Evolutionary conservation across 441 rosid species (phyloP).

Genomic region (Raphanus hybrid): DNA sequence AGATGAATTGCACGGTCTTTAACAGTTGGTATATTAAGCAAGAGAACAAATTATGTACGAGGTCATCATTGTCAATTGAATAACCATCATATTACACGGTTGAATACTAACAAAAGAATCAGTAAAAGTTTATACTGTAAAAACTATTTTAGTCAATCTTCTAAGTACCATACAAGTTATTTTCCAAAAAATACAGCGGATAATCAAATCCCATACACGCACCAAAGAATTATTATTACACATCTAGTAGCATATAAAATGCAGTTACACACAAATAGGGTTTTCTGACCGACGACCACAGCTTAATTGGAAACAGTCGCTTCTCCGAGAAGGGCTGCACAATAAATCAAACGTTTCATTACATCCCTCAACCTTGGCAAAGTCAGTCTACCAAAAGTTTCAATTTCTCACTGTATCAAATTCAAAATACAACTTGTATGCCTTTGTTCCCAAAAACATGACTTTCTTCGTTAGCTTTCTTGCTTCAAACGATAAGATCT

Average conservation of each 20-base stretch:
- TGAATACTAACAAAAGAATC: not conserved
- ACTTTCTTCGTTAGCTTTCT: slow-evolving; percentile 17
- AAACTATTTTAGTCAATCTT: slow-evolving; percentile 15
- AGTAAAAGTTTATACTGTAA: not conserved
- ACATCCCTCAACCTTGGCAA: slow-evolving; percentile 19
- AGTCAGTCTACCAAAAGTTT: slow-evolving; percentile 16
- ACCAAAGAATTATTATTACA: slow-evolving; percentile 34
- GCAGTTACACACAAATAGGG: slow-evolving; percentile 33
- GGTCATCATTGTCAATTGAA: not conserved
- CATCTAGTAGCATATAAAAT: slow-evolving; percentile 21
- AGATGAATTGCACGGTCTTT: not conserved
- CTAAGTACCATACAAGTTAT: slow-evolving; percentile 21
- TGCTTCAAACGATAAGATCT: slow-evolving; percentile 1
- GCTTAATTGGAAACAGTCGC: slow-evolving; percentile 33
- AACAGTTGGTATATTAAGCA: not conserved
- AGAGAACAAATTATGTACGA: not conserved
- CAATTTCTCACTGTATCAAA: slow-evolving; percentile 13
- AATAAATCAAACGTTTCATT: slow-evolving; percentile 30
- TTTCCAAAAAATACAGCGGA: not conserved
- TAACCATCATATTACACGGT: not conserved
- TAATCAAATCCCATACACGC: slow-evolving; percentile 25
- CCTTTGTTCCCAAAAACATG: slow-evolving; percentile 6
- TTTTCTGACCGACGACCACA: not conserved
- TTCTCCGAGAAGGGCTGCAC: slow-evolving; percentile 38
- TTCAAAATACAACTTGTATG: slow-evolving; percentile 14